A percentile compares a stretch with the other conserved stretches of the same genome.
These are phyloP conservation scores for Phytopythium ostracodes DNA, from an alignment of 352 stramenopile genomes.

Conservation along the genomic window DNA sequence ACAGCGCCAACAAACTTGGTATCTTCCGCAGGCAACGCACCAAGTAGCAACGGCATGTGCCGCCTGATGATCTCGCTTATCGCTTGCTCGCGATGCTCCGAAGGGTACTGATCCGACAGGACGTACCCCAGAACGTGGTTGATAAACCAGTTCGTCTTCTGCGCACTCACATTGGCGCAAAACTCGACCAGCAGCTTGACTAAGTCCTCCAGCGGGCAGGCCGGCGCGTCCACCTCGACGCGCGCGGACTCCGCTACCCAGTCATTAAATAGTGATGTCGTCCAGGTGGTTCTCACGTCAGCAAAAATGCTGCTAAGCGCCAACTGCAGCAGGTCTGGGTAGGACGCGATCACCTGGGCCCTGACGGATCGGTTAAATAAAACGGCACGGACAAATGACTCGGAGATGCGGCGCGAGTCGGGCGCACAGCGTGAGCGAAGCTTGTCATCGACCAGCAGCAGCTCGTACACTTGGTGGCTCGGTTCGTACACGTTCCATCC, in stretches of 20 bases:
- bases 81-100: slow-evolving; percentile 19
- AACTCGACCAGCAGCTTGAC: slow-evolving; percentile 39
- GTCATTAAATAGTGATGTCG: slow-evolving; percentile 11
- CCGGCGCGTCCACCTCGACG: slow-evolving; percentile 10
- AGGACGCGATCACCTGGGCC: slow-evolving; percentile 7
- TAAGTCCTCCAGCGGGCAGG: slow-evolving; percentile 24
- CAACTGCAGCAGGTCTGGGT: slow-evolving; percentile 24
- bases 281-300: slow-evolving; percentile 9
- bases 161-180: slow-evolving; percentile 45
- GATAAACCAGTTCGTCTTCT: slow-evolving; percentile 75
- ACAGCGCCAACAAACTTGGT: not conserved
- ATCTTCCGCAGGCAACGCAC: slow-evolving; percentile 21
- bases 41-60: slow-evolving; percentile 53
- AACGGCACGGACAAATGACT: slow-evolving; percentile 38
- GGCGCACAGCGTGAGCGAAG: slow-evolving; percentile 6
- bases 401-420: slow-evolving; percentile 29
- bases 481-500: slow-evolving; percentile 38
- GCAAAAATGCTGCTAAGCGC: slow-evolving; percentile 39
- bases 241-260: slow-evolving; percentile 19
- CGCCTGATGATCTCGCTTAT: slow-evolving; percentile 30
- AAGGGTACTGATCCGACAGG: slow-evolving; percentile 28
- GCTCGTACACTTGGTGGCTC: slow-evolving; percentile 45
- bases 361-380: slow-evolving; percentile 20
- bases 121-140: slow-evolving; percentile 59
- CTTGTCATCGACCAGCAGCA: slow-evolving; percentile 47